phyloP scores from a whole-genome alignment of 352 stramenopile species.

The Phytophthora kernoviae region DNA sequence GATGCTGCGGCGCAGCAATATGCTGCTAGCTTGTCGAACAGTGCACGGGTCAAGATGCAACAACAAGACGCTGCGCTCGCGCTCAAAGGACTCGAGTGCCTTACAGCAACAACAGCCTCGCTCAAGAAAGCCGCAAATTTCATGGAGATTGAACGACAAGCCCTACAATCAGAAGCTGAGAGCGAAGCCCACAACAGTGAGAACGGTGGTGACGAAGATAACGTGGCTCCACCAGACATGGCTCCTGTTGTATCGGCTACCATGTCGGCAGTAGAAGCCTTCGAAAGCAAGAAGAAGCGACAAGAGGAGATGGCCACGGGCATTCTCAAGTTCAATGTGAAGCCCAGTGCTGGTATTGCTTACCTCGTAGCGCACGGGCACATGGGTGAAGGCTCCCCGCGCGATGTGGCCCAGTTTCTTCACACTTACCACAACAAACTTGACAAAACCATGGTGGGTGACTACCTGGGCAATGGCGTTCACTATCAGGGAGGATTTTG shows the following conservation, averaged over 20 bases:
- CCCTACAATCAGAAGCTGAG: conserved; percentile 29
- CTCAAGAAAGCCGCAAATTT: conserved; percentile 92
- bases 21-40: conserved; percentile 60
- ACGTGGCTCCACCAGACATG: conserved; percentile 25
- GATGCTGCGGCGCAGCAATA: conserved; percentile 56
- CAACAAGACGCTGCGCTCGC: conserved; percentile 79
- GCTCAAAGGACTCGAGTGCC: conserved; percentile 91
- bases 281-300: conserved; percentile 96
- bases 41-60: conserved; percentile 63
- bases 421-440: conserved; percentile 92
- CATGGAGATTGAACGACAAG: conserved; percentile 65
- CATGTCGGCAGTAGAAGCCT: conserved; percentile 92
- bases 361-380: conserved; percentile 94
- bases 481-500: conserved; percentile 95
- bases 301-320: conserved; percentile 97
- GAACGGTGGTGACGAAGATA: conserved; percentile 57
- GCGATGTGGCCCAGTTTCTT: conserved; percentile 95
- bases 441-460: conserved; percentile 97
- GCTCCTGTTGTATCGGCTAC: conserved; percentile 40
- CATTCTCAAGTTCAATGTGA: conserved; percentile 98
- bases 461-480: conserved; percentile 97
- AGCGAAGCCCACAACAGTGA: conserved; percentile 35
- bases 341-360: conserved; percentile 90
- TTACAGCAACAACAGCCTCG: conserved; percentile 92
- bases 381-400: conserved; percentile 90